A percentile compares a stretch with the other conserved stretches of the same genome.
Evolutionary conservation across 192 early-diverging fungal species (phyloP).

Genomic region (Backusella morwellensis): DNA sequence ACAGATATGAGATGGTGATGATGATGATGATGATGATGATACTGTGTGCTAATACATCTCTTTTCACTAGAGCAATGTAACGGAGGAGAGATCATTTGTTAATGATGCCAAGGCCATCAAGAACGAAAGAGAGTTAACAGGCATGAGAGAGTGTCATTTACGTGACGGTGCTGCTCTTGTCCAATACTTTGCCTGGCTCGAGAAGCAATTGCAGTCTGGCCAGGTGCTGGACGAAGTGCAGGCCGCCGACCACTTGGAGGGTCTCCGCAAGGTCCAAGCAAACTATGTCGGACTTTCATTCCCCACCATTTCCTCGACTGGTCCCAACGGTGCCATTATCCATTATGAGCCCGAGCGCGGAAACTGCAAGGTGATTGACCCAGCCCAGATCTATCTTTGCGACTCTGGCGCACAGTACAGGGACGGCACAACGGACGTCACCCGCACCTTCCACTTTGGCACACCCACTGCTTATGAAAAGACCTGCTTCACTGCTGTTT

Average conservation of each 20-base stretch:
- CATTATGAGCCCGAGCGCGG: conserved; percentile 92
- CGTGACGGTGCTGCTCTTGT: conserved; percentile 88
- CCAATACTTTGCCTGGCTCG: conserved; percentile 91
- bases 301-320: conserved; percentile 92
- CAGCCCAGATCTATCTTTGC: conserved; percentile 83
- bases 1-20: not conserved
- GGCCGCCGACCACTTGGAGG: conserved; percentile 80
- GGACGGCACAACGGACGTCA: conserved; percentile 96
- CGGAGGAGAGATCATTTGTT: conserved; percentile 65
- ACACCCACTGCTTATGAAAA: conserved; percentile 79
- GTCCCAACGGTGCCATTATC: conserved; percentile 94
- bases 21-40: no score
- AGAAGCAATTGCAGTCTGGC: conserved; percentile 77
- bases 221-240: conserved; percentile 75
- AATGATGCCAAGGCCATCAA: conserved; percentile 88
- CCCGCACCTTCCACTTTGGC: conserved; percentile 92
- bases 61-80: conserved; percentile 40
- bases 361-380: conserved; percentile 70
- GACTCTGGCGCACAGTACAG: conserved; percentile 96
- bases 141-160: conserved; percentile 88
- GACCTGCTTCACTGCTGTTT: conserved; percentile 94
- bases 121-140: conserved; percentile 85
- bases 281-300: conserved; percentile 93
- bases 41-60: not conserved
- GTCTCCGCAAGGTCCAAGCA: conserved; percentile 65